Evolutionary conservation across 768 basidiomycete genomes (phyloP).

Genomic region (Glaciozyma martinii): DNA sequence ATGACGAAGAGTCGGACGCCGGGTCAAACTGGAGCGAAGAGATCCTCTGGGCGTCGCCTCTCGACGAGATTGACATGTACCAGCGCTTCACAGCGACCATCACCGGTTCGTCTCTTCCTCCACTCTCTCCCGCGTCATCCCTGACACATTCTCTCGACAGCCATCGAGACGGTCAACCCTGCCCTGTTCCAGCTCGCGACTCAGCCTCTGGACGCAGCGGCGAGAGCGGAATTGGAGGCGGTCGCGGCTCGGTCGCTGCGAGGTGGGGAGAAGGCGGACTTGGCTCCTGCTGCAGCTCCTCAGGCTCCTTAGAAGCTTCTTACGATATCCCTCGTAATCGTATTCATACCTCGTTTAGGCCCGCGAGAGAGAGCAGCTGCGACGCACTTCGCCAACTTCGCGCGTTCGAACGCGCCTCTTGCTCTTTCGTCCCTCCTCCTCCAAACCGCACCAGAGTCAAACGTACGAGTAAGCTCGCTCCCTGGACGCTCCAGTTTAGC

Average conservation of each 20-base stretch:
- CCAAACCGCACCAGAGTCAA: too few relatives aligned
- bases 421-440: too few relatives aligned
- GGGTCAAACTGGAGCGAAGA: constrained; percentile 53
- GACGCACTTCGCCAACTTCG: too few relatives aligned
- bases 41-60: constrained; percentile 71
- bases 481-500: too few relatives aligned
- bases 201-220: neutral
- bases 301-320: too few relatives aligned
- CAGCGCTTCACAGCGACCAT: constrained; percentile 66
- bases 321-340: too few relatives aligned
- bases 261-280: neutral
- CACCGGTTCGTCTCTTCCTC: constrained; percentile 52
- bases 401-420: too few relatives aligned
- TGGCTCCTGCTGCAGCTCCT: too few relatives aligned
- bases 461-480: too few relatives aligned
- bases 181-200: neutral
- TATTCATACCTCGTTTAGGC: too few relatives aligned
- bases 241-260: neutral
- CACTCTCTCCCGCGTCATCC: neutral
- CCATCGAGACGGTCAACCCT: neutral
- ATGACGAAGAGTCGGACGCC: constrained; percentile 46
- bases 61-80: constrained; percentile 73
- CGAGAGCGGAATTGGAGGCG: neutral
- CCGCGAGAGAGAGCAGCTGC: too few relatives aligned
- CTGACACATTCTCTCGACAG: neutral